Evolutionary conservation across 805 yeast species (phyloP).

Genomic region (Peterozyma xylosa): DNA sequence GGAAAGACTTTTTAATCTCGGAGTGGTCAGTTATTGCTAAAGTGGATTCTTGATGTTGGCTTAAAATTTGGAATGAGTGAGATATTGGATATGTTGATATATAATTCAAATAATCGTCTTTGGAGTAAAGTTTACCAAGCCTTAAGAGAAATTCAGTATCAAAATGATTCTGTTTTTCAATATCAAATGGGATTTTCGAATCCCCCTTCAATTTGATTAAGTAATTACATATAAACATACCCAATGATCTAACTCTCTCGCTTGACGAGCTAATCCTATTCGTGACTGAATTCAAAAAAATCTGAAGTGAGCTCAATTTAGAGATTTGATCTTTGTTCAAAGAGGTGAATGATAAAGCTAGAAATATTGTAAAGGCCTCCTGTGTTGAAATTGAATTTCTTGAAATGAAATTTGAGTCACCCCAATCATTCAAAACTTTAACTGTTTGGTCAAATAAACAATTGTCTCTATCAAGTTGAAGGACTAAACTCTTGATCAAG

Average conservation of each 20-base stretch:
- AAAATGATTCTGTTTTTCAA: slow-evolving; percentile 25
- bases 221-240: slow-evolving; percentile 23
- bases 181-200: slow-evolving; percentile 16
- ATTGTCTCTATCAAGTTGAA: not conserved
- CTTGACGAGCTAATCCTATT: slow-evolving; percentile 45
- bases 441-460: not conserved
- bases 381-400: slow-evolving; percentile 24
- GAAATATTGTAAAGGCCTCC: slow-evolving; percentile 36
- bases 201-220: slow-evolving; percentile 38
- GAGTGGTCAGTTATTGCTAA: slow-evolving; percentile 10
- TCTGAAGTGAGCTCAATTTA: slow-evolving; percentile 24
- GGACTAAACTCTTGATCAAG: not conserved
- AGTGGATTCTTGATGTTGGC: not conserved
- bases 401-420: not conserved
- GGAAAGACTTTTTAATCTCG: slow-evolving; percentile 6
- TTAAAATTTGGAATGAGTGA: not conserved
- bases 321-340: slow-evolving; percentile 15
- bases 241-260: slow-evolving; percentile 37
- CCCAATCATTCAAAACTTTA: slow-evolving; percentile 2
- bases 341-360: slow-evolving; percentile 28
- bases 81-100: not conserved
- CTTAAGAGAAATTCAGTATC: slow-evolving; percentile 4
- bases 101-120: not conserved
- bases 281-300: slow-evolving; percentile 45
- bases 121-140: not conserved